phyloP scores from a whole-genome alignment of 2,329 filamentous ascomycete species.

The Hymenoscyphus repandus region DNA sequence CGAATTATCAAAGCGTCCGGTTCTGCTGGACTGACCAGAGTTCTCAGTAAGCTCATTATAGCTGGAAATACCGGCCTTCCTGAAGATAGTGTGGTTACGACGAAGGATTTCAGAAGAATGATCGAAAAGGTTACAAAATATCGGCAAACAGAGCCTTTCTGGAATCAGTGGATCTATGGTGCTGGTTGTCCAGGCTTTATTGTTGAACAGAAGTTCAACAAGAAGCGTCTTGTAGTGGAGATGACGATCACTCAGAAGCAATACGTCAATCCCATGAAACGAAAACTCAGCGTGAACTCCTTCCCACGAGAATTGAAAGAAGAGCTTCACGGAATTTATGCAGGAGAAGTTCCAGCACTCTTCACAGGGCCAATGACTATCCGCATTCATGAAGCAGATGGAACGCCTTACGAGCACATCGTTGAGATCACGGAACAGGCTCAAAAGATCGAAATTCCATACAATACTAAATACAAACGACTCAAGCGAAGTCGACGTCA shows the following conservation, averaged over 20 bases:
- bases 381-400: conserved; percentile 94
- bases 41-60: conserved; percentile 79
- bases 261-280: conserved; percentile 43
- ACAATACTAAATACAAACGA: conserved; percentile 98
- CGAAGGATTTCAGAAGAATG: conserved; percentile 70
- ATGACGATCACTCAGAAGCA: conserved; percentile 77
- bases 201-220: conserved; percentile 89
- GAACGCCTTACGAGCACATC: conserved; percentile 96
- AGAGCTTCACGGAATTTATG: conserved; percentile 61
- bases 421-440: conserved; percentile 86
- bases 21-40: conserved; percentile 71
- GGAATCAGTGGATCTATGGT: conserved; percentile 86
- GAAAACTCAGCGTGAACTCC: conserved; percentile 59
- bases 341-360: conserved; percentile 65
- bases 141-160: conserved; percentile 77
- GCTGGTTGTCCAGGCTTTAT: conserved; percentile 85
- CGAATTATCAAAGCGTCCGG: conserved; percentile 84
- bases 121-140: conserved; percentile 88
- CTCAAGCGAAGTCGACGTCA: conserved; percentile 82
- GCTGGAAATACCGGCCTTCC: conserved; percentile 81
- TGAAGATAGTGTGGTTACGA: conserved; percentile 61
- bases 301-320: conserved; percentile 87
- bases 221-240: conserved; percentile 93
- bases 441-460: conserved; percentile 88
- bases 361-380: conserved; percentile 98